Conservation (phyloP, 108 stramenopile genomes). For the Seminavis robusta region DNA sequence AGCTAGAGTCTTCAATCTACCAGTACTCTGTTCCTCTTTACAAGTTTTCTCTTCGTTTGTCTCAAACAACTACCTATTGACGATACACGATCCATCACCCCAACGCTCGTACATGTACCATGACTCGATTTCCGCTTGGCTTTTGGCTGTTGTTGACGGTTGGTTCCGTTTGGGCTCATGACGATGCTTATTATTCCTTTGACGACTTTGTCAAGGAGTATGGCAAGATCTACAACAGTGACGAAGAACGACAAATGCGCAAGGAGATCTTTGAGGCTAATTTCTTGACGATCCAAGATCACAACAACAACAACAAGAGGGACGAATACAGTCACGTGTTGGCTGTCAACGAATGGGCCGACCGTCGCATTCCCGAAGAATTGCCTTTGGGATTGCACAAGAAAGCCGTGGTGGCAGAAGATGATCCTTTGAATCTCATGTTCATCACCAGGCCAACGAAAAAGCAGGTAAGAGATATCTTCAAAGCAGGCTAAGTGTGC, state of each 20-base stretch:
- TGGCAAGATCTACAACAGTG: constrained; percentile 33
- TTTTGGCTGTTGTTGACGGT: too few relatives aligned
- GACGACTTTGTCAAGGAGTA: constrained; percentile 43
- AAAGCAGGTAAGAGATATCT: not conserved
- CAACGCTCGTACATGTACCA: too few relatives aligned
- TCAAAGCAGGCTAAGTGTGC: not conserved
- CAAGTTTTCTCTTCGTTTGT: too few relatives aligned
- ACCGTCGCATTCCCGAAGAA: constrained; percentile 43
- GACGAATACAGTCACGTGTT: constrained; percentile 32
- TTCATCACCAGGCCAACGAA: not conserved
- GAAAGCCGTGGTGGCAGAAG: not conserved
- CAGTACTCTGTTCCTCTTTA: too few relatives aligned
- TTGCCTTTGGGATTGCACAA: constrained; percentile 58
- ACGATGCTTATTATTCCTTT: constrained; percentile 42
- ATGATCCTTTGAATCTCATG: not conserved
- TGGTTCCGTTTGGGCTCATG: not conserved
- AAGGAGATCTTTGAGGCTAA: constrained; percentile 49
- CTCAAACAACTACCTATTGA: too few relatives aligned
- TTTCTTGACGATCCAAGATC: constrained; percentile 39
- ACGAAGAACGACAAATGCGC: constrained; percentile 39
- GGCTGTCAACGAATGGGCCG: constrained; percentile 70
- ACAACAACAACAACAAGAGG: constrained; percentile 39
- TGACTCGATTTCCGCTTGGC: too few relatives aligned
- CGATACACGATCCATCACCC: too few relatives aligned
- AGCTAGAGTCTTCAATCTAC: too few relatives aligned